Percentiles rank a stretch among this genome's conserved stretches.
Conservation (phyloP, 768 basidiomycete species). For the Suillus spraguei region DNA sequence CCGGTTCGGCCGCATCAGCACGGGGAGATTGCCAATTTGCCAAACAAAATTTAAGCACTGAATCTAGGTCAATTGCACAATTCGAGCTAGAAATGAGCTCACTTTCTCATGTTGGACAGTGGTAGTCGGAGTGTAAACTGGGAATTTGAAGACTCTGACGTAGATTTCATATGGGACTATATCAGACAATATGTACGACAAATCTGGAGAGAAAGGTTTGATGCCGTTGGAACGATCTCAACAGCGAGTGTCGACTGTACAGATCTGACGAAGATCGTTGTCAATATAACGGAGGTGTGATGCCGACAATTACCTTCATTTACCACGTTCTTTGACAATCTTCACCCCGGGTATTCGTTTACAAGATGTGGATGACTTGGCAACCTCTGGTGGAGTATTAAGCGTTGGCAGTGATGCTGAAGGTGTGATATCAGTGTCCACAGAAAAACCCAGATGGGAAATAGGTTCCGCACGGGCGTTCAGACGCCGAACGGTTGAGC, state of each 20-base stretch:
- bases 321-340: constrained; percentile 28
- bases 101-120: constrained; percentile 3
- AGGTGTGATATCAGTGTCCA: neutral
- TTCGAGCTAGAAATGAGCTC: neutral
- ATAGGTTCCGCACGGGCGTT: neutral
- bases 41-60: neutral
- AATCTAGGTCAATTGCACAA: neutral
- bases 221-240: too few relatives aligned
- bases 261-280: constrained; percentile 1
- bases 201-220: neutral
- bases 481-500: neutral
- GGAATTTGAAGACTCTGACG: neutral
- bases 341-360: constrained; percentile 35
- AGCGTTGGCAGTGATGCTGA: neutral
- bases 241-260: neutral
- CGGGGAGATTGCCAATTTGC: neutral
- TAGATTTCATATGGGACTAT: neutral
- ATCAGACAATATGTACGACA: neutral
- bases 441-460: neutral
- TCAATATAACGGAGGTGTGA: constrained; percentile 4
- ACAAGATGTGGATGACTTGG: neutral
- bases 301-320: constrained; percentile 16
- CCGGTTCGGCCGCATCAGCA: neutral
- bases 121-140: neutral
- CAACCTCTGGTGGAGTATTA: neutral